A percentile compares a stretch with the other conserved stretches of the same genome.
Evolutionary conservation across 768 basidiomycete genomes (phyloP).

Genomic region (Naganishia onofrii): DNA sequence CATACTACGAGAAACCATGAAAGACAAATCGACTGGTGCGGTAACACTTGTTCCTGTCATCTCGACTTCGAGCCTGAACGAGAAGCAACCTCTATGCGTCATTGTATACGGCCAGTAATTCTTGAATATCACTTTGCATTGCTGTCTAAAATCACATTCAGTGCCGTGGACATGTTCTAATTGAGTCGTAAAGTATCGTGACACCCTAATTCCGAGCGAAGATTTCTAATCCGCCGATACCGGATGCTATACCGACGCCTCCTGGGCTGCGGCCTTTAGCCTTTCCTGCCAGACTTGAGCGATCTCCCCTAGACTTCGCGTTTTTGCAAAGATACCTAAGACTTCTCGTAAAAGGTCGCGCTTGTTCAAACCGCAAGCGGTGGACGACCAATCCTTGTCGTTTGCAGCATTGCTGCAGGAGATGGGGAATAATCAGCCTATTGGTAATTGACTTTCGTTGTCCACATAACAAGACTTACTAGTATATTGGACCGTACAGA

Average conservation of each 20-base stretch:
- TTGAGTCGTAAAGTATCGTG: neutral
- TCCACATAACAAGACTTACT: slow-evolving; percentile 59
- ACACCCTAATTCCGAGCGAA: neutral
- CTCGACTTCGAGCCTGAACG: neutral
- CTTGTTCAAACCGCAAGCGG: slow-evolving; percentile 68
- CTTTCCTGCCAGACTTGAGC: slow-evolving; percentile 27
- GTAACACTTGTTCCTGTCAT: slow-evolving; percentile 9
- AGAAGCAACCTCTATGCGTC: neutral
- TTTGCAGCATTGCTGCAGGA: slow-evolving; percentile 57
- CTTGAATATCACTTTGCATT: neutral
- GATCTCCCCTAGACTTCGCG: slow-evolving; percentile 25
- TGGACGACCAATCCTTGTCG: slow-evolving; percentile 70
- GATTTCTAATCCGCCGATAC: neutral
- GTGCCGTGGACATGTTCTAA: neutral
- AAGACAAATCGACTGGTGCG: neutral
- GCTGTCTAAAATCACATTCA: neutral
- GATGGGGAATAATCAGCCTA: slow-evolving; percentile 17
- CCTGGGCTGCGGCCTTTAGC: slow-evolving; percentile 10
- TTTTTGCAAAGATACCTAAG: slow-evolving; percentile 23
- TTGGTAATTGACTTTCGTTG: neutral
- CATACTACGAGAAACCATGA: neutral
- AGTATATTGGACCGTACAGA: slow-evolving; percentile 82
- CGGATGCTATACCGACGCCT: neutral
- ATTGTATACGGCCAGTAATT: slow-evolving; percentile 16
- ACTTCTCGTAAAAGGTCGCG: slow-evolving; percentile 82